Percentiles rank a stretch among this genome's conserved stretches.
Evolutionary conservation across 1,284 basidiomycete species (phyloP).

Genomic region (Fomitopsis betulina): DNA sequence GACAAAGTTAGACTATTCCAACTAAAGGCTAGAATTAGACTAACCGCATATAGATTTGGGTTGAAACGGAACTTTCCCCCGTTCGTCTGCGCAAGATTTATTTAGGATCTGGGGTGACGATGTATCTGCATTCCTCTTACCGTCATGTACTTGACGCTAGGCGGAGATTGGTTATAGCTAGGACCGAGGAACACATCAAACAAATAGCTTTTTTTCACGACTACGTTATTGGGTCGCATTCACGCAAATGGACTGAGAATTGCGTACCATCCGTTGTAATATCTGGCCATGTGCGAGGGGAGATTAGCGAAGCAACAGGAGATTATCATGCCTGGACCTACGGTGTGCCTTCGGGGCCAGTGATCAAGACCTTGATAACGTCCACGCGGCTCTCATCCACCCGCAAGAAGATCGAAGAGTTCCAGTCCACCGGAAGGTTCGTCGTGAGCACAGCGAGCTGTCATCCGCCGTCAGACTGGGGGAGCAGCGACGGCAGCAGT

Average conservation of each 20-base stretch:
- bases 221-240: constrained; percentile 4
- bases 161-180: constrained; percentile 77
- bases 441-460: constrained; percentile 88
- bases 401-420: constrained; percentile 84
- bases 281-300: constrained; percentile 37
- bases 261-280: constrained; percentile 77
- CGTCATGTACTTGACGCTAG: constrained; percentile 87
- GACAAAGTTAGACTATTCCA: constrained; percentile 3
- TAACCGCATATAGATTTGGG: constrained; percentile 84
- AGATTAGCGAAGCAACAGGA: constrained; percentile 1
- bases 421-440: constrained; percentile 85
- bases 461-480: neutral
- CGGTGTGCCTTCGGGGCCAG: constrained; percentile 89
- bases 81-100: constrained; percentile 56
- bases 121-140: constrained; percentile 35
- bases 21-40: constrained; percentile 19
- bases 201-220: constrained; percentile 46
- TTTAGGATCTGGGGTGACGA: neutral
- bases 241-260: constrained; percentile 2
- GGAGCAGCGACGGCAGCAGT: constrained; percentile 1
- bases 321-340: constrained; percentile 39
- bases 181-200: constrained; percentile 91
- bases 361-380: constrained; percentile 86
- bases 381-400: constrained; percentile 87
- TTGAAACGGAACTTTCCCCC: constrained; percentile 88